These are phyloP conservation scores for Phytophthora sp. DNA, from an alignment of 352 stramenopile genomes.

Conservation along the genomic window DNA sequence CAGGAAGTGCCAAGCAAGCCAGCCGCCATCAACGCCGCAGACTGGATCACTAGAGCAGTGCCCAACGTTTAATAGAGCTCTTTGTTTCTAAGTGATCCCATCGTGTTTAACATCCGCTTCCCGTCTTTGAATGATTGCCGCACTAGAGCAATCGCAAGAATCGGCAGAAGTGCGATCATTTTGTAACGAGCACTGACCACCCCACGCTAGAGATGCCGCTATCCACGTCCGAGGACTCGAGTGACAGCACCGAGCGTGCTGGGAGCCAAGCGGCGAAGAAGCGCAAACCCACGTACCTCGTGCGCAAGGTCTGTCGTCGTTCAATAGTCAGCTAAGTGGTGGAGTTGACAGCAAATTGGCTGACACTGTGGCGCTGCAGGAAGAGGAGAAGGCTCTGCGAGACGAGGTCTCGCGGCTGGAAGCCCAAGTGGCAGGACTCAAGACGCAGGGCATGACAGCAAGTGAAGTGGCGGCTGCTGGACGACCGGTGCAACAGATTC, in stretches of 20 bases:
- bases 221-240: neutral
- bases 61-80: constrained; percentile 12
- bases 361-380: too few species aligned
- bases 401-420: constrained; percentile 11
- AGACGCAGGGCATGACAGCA: constrained; percentile 2
- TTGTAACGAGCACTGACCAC: neutral
- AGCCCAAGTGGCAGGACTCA: constrained; percentile 3
- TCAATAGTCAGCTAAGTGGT: too few species aligned
- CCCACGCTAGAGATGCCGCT: neutral
- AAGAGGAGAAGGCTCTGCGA: constrained; percentile 8
- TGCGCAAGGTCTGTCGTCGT: constrained; percentile 13
- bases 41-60: too few species aligned
- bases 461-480: neutral
- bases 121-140: too few species aligned
- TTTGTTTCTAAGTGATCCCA: neutral
- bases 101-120: neutral
- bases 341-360: too few species aligned
- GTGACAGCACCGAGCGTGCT: neutral
- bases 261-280: constrained; percentile 11
- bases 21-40: neutral
- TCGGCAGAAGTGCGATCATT: neutral
- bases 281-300: constrained; percentile 33
- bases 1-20: neutral
- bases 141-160: neutral
- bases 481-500: neutral